Percentiles rank a stretch among this genome's conserved stretches.
Evolutionary conservation across 2,329 filamentous ascomycete species (phyloP).

Genomic region (Nannizziopsis barbatae): DNA sequence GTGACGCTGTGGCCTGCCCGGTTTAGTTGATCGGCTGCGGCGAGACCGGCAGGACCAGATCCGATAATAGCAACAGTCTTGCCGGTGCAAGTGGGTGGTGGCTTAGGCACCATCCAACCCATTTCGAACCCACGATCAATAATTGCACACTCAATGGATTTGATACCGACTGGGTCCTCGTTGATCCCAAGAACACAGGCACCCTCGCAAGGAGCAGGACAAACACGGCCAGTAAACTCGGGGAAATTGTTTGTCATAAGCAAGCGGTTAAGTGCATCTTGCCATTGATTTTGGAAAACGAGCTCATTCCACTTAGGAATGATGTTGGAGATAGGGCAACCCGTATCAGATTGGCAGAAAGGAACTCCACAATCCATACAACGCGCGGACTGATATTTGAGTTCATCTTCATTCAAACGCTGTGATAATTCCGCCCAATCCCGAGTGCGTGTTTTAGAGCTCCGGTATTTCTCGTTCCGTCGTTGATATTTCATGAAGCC

Average conservation of each 20-base stretch:
- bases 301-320: constrained; percentile 95
- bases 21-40: constrained; percentile 87
- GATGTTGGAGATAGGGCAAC: constrained; percentile 93
- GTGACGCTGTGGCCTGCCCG: constrained; percentile 79
- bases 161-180: constrained; percentile 93
- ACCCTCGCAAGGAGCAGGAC: constrained; percentile 90
- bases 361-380: constrained; percentile 99
- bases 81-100: constrained; percentile 68
- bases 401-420: constrained; percentile 81
- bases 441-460: constrained; percentile 68
- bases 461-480: constrained; percentile 84
- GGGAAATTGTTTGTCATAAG: constrained; percentile 98
- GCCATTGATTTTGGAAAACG: constrained; percentile 66
- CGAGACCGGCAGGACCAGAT: constrained; percentile 83
- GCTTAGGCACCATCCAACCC: constrained; percentile 89
- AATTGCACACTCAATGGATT: constrained; percentile 95
- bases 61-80: constrained; percentile 84
- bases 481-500: constrained; percentile 97
- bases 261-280: constrained; percentile 79
- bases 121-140: constrained; percentile 95
- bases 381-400: constrained; percentile 91
- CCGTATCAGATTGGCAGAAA: constrained; percentile 93
- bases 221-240: constrained; percentile 94
- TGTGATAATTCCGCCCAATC: constrained; percentile 88
- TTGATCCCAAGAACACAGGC: constrained; percentile 94